Conservation (phyloP, 768 basidiomycete genomes). For the Russula emetica region DNA sequence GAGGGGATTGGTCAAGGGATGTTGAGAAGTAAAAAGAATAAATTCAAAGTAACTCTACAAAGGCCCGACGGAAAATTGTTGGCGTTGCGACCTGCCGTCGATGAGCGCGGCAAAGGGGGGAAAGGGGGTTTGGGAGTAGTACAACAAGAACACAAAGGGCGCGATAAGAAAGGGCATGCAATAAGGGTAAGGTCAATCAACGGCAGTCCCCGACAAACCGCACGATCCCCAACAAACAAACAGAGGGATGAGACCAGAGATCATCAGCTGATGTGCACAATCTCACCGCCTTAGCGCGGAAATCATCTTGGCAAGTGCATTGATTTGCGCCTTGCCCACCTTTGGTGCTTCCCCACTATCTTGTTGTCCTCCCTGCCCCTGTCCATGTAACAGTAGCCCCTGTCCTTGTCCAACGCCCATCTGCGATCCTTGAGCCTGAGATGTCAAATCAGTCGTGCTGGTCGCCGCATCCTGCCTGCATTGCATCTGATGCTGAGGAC, state of each 20-base stretch:
- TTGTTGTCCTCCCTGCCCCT: conserved; percentile 24
- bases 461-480: conserved; percentile 60
- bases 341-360: conserved; percentile 57
- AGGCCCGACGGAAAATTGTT: background rate
- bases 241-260: no score
- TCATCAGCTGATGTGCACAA: background rate
- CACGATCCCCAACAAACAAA: no score
- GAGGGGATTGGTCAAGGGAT: background rate
- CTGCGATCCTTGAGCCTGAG: conserved; percentile 7
- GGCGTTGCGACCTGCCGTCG: background rate
- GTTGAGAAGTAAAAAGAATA: background rate
- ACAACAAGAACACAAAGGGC: background rate
- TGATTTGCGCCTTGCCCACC: conserved; percentile 87
- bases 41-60: conserved; percentile 1
- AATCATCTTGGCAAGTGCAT: conserved; percentile 87
- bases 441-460: conserved; percentile 64
- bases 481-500: conserved; percentile 47
- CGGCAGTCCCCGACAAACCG: background rate
- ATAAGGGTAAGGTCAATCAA: background rate
- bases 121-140: background rate
- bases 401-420: conserved; percentile 6
- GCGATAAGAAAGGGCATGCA: background rate
- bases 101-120: background rate
- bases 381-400: conserved; percentile 1
- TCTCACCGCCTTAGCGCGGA: conserved; percentile 64